Percentiles rank a stretch among this genome's conserved stretches.
Evolutionary conservation across 2,329 filamentous ascomycete species (phyloP).

Genomic region (Cryphonectria parasitica): DNA sequence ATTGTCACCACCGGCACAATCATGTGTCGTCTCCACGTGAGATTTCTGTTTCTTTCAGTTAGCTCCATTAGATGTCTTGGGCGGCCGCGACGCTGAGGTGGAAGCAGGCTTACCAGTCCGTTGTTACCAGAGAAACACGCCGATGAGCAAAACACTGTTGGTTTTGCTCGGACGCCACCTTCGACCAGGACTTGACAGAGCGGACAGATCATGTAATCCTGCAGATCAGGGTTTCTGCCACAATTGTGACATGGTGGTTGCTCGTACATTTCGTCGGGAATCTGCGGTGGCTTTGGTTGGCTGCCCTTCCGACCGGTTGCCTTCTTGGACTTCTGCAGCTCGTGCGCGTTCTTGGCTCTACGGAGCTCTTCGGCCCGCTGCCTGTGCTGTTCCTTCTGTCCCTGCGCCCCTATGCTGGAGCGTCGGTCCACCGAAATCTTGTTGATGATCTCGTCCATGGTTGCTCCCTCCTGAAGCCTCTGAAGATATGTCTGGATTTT

Average conservation of each 20-base stretch:
- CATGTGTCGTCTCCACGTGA: slow-evolving; percentile 34
- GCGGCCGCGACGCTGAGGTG: too few relatives aligned
- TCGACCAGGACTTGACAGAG: slow-evolving; percentile 36
- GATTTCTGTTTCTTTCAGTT: slow-evolving; percentile 26
- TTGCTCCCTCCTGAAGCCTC: slow-evolving; percentile 32
- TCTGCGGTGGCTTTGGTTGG: slow-evolving; percentile 22
- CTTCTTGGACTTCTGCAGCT: slow-evolving; percentile 36
- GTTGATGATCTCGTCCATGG: slow-evolving; percentile 36
- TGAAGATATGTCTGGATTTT: slow-evolving; percentile 34
- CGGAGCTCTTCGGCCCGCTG: slow-evolving; percentile 36
- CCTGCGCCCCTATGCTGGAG: slow-evolving; percentile 30
- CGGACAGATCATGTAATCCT: slow-evolving; percentile 34
- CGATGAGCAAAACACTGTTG: slow-evolving; percentile 37
- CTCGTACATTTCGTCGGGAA: slow-evolving; percentile 34
- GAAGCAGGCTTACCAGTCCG: slow-evolving; percentile 5
- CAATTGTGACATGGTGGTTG: slow-evolving; percentile 36
- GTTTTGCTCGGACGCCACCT: slow-evolving; percentile 29
- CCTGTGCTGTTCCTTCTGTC: slow-evolving; percentile 36
- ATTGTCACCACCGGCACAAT: slow-evolving; percentile 33
- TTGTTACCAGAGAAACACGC: slow-evolving; percentile 28
- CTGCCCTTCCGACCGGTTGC: slow-evolving; percentile 26
- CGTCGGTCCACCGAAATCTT: slow-evolving; percentile 34
- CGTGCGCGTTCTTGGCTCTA: slow-evolving; percentile 34
- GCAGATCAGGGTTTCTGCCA: slow-evolving; percentile 29
- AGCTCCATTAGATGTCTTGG: slow-evolving; percentile 12